phyloP scores from a whole-genome alignment of 495 filamentous ascomycete genomes.

The Xylaria venustula region DNA sequence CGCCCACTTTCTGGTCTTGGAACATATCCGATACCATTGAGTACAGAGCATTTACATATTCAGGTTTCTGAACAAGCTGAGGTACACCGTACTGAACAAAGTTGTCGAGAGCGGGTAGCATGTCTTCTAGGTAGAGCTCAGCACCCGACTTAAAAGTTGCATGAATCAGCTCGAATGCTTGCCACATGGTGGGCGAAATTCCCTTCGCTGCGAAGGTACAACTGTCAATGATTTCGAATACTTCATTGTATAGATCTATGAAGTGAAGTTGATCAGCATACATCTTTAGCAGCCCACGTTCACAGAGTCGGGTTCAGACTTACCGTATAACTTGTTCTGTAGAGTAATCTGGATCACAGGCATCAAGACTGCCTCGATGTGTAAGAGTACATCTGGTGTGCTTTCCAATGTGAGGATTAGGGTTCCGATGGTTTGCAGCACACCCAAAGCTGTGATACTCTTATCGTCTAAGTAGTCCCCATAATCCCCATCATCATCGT shows the following conservation, averaged over 20 bases:
- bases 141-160: conserved; percentile 95
- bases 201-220: conserved; percentile 97
- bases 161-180: conserved; percentile 94
- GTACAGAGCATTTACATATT: conserved; percentile 81
- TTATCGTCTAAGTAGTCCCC: conserved; percentile 97
- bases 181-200: conserved; percentile 97
- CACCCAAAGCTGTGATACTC: conserved; percentile 94
- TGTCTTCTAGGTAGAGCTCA: conserved; percentile 97
- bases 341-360: conserved; percentile 93
- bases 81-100: conserved; percentile 87
- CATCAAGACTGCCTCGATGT: conserved; percentile 94
- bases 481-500: conserved; percentile 71
- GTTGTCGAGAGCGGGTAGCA: conserved; percentile 97
- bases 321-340: conserved; percentile 92
- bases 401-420: conserved; percentile 95
- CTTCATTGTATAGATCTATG: conserved; percentile 87
- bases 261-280: not conserved
- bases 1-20: conserved; percentile 80
- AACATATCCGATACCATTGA: conserved; percentile 74
- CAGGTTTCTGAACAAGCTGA: conserved; percentile 75
- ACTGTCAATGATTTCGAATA: conserved; percentile 98
- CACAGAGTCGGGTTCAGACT: conserved; percentile 5
- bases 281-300: not conserved
- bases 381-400: conserved; percentile 88
- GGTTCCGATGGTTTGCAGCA: conserved; percentile 96